Conservation (phyloP, 192 early-diverging fungal species). For the Funneliformis geosporum region DNA sequence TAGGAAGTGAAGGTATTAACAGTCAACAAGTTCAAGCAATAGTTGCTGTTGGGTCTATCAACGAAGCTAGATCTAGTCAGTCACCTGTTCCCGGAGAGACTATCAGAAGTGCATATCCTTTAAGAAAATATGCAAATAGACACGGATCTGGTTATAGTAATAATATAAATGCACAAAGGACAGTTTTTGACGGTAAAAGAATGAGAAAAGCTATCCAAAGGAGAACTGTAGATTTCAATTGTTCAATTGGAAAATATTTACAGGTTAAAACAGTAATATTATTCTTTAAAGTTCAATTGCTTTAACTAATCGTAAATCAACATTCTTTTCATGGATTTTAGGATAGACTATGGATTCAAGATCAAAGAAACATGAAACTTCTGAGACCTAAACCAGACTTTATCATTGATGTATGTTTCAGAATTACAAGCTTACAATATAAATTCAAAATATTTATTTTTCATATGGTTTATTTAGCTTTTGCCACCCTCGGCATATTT, state of each 20-base stretch:
- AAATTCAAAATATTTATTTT: background rate
- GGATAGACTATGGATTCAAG: constrained; percentile 55
- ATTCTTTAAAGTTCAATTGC: constrained; percentile 18
- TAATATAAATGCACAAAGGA: constrained; percentile 27
- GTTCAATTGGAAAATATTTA: constrained; percentile 73
- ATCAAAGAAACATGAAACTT: constrained; percentile 54
- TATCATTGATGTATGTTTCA: constrained; percentile 64
- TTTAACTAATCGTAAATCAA: background rate
- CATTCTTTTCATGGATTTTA: constrained; percentile 31
- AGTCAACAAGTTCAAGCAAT: background rate
- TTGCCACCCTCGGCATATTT: constrained; percentile 69
- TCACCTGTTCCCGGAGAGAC: background rate
- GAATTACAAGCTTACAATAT: constrained; percentile 18
- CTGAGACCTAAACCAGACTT: constrained; percentile 75
- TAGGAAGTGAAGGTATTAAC: background rate
- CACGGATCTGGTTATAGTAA: constrained; percentile 6
- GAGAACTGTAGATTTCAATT: constrained; percentile 92
- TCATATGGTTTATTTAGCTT: constrained; percentile 43
- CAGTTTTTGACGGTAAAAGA: constrained; percentile 68
- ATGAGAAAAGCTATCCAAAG: constrained; percentile 90
- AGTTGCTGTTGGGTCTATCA: background rate
- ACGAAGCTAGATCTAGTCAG: background rate
- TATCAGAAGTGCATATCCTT: background rate
- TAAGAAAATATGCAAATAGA: background rate
- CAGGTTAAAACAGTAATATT: constrained; percentile 57